phyloP scores from a whole-genome alignment of 306 rosid genomes.

The Geum urbanum region DNA sequence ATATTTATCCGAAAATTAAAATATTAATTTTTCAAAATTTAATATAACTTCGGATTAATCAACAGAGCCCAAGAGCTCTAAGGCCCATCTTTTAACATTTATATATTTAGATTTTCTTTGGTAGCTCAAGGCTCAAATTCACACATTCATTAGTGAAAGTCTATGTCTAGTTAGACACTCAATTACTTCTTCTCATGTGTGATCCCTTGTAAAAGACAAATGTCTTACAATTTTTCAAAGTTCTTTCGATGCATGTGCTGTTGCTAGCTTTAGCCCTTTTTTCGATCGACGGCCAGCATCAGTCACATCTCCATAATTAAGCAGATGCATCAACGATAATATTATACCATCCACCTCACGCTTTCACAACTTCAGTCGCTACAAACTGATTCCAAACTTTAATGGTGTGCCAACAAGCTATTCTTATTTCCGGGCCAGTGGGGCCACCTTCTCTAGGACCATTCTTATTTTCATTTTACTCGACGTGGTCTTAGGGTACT shows the following conservation, averaged over 20 bases:
- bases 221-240: too few relatives aligned
- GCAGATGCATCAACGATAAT: not conserved
- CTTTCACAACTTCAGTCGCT: constrained; percentile 2
- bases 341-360: not conserved
- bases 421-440: not conserved
- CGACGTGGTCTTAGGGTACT: not conserved
- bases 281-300: not conserved
- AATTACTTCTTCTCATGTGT: too few relatives aligned
- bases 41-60: too few relatives aligned
- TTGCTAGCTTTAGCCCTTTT: not conserved
- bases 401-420: not conserved
- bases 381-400: not conserved
- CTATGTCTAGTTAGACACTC: too few relatives aligned
- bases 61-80: too few relatives aligned
- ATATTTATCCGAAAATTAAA: too few relatives aligned
- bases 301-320: not conserved
- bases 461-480: not conserved
- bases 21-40: too few relatives aligned
- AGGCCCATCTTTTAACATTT: too few relatives aligned
- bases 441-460: constrained; percentile 3
- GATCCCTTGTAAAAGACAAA: too few relatives aligned
- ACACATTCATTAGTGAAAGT: too few relatives aligned
- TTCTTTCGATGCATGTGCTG: constrained; percentile 1
- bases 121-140: too few relatives aligned
- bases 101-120: too few relatives aligned